Percentiles rank a stretch among this genome's conserved stretches.
Evolutionary conservation across 2,329 filamentous ascomycete genomes (phyloP).

Genomic region (Phaeosphaeria sp.): DNA sequence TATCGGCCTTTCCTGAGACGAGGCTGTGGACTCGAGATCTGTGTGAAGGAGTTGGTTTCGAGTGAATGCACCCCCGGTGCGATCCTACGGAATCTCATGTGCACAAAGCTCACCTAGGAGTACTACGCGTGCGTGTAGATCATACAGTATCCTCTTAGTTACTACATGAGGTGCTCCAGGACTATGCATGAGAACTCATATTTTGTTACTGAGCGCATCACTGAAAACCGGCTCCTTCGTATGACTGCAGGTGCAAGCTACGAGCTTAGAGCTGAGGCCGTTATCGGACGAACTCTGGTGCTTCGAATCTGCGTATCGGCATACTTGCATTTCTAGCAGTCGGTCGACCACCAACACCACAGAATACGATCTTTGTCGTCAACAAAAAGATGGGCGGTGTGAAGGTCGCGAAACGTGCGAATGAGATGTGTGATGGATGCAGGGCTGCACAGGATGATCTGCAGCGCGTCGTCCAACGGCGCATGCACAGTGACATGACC

Average conservation of each 20-base stretch:
- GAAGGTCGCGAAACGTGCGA: slow-evolving; percentile 26
- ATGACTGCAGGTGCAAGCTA: no score
- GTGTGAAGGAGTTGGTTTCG: neutral
- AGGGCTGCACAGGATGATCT: slow-evolving; percentile 9
- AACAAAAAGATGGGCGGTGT: slow-evolving; percentile 4
- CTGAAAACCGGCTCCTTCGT: no score
- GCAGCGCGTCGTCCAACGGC: slow-evolving; percentile 11
- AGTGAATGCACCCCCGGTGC: no score
- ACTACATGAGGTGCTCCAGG: no score
- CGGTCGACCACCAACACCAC: neutral
- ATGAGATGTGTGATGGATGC: slow-evolving; percentile 16
- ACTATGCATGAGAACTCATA: no score
- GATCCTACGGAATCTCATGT: no score
- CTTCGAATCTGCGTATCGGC: neutral
- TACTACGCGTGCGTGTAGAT: no score
- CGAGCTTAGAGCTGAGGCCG: no score
- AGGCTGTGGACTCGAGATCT: neutral
- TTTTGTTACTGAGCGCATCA: no score
- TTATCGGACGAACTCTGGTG: no score
- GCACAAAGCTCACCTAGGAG: no score
- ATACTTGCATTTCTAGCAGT: neutral
- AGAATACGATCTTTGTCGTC: neutral
- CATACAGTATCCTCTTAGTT: no score
- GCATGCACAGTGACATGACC: slow-evolving; percentile 16
- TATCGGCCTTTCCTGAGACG: neutral